Conservation (phyloP, 768 basidiomycete species). For the Pholiota molesta region DNA sequence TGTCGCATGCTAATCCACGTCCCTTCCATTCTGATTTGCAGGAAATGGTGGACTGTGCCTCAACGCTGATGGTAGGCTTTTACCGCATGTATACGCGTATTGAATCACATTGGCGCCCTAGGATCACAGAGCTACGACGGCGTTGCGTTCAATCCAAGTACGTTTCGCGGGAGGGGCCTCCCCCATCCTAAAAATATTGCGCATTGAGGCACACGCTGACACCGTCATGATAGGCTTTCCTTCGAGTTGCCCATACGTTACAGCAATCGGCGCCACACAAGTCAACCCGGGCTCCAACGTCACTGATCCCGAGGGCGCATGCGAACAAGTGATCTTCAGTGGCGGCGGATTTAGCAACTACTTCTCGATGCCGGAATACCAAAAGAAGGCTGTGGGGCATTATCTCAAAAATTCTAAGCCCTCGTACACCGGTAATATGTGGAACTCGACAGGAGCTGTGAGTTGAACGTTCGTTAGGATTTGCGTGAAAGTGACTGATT, state of each 20-base stretch:
- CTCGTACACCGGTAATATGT: slow-evolving; percentile 20
- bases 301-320: slow-evolving; percentile 37
- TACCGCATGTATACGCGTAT: background rate
- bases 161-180: background rate
- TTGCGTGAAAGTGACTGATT: background rate
- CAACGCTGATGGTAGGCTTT: slow-evolving; percentile 42
- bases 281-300: slow-evolving; percentile 32
- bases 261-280: slow-evolving; percentile 51
- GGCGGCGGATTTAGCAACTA: slow-evolving; percentile 47
- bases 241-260: slow-evolving; percentile 44
- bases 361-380: slow-evolving; percentile 41
- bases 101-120: slow-evolving; percentile 3
- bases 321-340: slow-evolving; percentile 37
- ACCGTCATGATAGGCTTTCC: slow-evolving; percentile 35
- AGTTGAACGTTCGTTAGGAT: slow-evolving; percentile 11
- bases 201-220: background rate
- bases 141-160: slow-evolving; percentile 41
- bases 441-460: slow-evolving; percentile 37
- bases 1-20: background rate
- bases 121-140: slow-evolving; percentile 30
- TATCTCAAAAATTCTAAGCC: slow-evolving; percentile 38
- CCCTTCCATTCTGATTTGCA: slow-evolving; percentile 6
- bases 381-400: slow-evolving; percentile 35
- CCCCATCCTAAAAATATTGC: slow-evolving; percentile 8
- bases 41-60: slow-evolving; percentile 34